Evolutionary conservation across 352 stramenopile genomes (phyloP), one percentile per base, ranked within the genome.

Genomic region (Globisporangium ultimum): DNA sequence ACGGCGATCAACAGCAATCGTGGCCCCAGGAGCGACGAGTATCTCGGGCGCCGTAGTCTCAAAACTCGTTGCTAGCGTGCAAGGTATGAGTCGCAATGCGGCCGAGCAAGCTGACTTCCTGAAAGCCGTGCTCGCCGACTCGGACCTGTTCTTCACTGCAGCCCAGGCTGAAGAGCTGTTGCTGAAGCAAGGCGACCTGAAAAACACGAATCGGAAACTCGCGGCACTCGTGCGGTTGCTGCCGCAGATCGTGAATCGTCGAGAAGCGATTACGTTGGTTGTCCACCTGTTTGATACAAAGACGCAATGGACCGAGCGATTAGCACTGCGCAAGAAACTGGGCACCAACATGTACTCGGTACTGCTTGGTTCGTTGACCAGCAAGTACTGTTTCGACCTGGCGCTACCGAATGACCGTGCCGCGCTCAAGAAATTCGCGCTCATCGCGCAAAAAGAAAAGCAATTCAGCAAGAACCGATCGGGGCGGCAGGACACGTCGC

Each of bases 401-500:
- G 64, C 51, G 11, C 67, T 58, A 0, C 53, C 62, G 0, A 55
- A 74, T 0, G 78, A 92, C 42, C 65, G 79, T 5, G 55, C 68
- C 0, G 79, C 76, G 13, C 66, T 91, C 0, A 74, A 72, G 34
- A 71, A 86, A 34, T 63, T 97, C 11, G 81, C 80, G 2, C 70
- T 83, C 51, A 54, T 93, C 8, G 86, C 86, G 13, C 74, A 94
- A 48, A 67, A 77, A 14, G 84, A 97, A 41, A 89, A 89, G 48
- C 61, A 71, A 22, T 89, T 88, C 24, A 87, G 76, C 64, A 80
- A 74, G 41, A 79, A 72, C 59, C 69, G 66, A 15, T 84, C 71
- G 0, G 72, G 74, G 14, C 62, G 76, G 3, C 48, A 55, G 17
- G 84, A 95, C 60, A 96, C 80, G 2, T 93, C 81, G 2, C 86